Base-by-base conservation (phyloP, 306 rosid genomes). In the Ormosia emarginata region DNA sequence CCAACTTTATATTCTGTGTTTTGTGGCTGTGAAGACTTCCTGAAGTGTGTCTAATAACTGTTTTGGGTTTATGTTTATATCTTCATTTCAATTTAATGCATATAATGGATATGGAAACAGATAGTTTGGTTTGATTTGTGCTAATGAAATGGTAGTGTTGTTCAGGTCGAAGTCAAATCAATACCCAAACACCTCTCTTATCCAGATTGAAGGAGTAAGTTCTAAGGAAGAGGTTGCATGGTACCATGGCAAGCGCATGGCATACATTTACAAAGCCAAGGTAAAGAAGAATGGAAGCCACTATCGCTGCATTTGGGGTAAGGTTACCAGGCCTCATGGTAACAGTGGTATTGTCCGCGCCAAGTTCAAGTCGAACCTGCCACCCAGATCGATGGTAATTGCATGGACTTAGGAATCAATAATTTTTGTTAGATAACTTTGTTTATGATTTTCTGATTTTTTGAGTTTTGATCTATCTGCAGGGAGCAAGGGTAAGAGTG, bases 251-350 rank as follows among this genome's bases (percentile, higher is more conserved):
- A 95, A 95, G 88, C 87, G 97, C 17, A 12, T 95, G 97, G 98
- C 97, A 0, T 95, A 95, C 83, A 91, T 95, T 68, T 95, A 93
- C 91, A 95, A 90, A 82, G 98, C 97, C 34, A 95, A 95, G 89
- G 94, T 90, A 61, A 95, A 93, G 92, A 87, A 82, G 85, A 76
- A 95, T 0, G 98, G 95, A 7, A 74, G 79, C 47, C 97, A 93
- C 81, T 95, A 93, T 79, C 95, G 98, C 52, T 95, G 98, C 92
- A 91, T 95, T 74, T 95, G 98, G 98, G 98, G 98, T 8, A 95
- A 95, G 88, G 98, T 95, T 3, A 36, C 68, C 13, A 88, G 98
- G 85, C 95, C 98, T 32, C 98, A 95, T 41, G 98, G 98, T 57
- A 95, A 95, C 94, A 95, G 91, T 6, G 98, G 98, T 2, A 18